A percentile compares a stretch with the other conserved stretches of the same genome.
Conservation (phyloP, 2,329 filamentous ascomycete genomes). For the Camillea tinctor region DNA sequence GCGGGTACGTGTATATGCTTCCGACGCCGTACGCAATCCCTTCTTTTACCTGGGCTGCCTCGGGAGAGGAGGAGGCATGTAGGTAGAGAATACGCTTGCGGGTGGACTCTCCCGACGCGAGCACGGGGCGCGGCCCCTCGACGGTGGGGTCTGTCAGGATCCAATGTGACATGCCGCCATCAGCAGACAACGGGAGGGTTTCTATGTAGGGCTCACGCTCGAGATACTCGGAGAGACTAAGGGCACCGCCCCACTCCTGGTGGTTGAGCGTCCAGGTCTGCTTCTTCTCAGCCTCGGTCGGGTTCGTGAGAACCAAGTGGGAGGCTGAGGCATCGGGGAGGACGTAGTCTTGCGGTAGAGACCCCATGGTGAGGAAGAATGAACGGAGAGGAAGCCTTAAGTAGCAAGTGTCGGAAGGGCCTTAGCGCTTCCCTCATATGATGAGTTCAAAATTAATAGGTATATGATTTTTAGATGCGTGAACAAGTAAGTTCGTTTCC, state of each 20-base stretch:
- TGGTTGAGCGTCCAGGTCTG: constrained; percentile 57
- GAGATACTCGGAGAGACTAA: constrained; percentile 56
- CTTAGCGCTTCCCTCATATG: background rate
- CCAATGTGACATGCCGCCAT: constrained; percentile 63
- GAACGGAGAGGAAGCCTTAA: background rate
- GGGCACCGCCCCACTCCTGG: constrained; percentile 57
- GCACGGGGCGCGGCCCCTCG: constrained; percentile 47
- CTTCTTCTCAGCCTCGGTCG: constrained; percentile 54
- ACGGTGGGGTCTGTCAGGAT: constrained; percentile 53
- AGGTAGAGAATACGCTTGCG: constrained; percentile 54
- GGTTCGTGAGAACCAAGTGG: constrained; percentile 50
- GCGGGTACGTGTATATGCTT: constrained; percentile 72
- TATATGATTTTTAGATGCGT: background rate
- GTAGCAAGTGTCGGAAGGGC: too few relatives aligned
- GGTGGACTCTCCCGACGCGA: constrained; percentile 64
- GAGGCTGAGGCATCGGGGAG: constrained; percentile 37
- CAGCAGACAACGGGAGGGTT: constrained; percentile 54
- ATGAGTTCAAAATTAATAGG: too few relatives aligned
- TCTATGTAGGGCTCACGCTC: constrained; percentile 57
- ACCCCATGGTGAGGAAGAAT: constrained; percentile 34
- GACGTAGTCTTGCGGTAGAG: constrained; percentile 17
- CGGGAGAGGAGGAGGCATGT: constrained; percentile 7
- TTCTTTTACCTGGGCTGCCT: constrained; percentile 43
- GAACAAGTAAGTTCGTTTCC: background rate
- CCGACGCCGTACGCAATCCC: constrained; percentile 71